These are phyloP conservation scores for Nannochloropsis gaditana DNA, from an alignment of 108 stramenopile species.

Conservation along the genomic window DNA sequence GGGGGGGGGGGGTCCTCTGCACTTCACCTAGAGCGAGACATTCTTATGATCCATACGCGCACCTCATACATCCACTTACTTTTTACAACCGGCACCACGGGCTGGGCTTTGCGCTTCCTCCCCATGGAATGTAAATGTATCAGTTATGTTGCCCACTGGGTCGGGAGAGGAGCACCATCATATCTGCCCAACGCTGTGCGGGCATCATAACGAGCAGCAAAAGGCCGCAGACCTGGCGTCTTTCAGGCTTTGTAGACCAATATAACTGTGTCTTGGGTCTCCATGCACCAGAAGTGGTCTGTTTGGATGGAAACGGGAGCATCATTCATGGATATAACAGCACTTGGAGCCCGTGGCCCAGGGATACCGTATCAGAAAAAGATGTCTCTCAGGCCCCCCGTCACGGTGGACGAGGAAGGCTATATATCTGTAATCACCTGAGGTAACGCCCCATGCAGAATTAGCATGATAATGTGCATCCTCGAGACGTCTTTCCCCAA, in stretches of 20 bases:
- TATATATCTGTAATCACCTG: not conserved
- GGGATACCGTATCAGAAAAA: not conserved
- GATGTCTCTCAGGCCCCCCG: slow-evolving; percentile 7
- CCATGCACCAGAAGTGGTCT: no score
- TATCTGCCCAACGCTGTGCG: no score
- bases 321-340: no score
- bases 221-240: no score
- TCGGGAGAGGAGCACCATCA: no score
- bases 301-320: no score
- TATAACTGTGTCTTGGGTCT: no score
- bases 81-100: not conserved
- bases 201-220: no score
- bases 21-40: no score
- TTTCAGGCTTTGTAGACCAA: no score
- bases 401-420: not conserved
- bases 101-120: slow-evolving; percentile 8
- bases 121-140: not conserved
- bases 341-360: no score
- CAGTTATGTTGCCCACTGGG: no score
- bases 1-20: not conserved
- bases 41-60: not conserved
- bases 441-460: slow-evolving; percentile 2
- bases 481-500: not conserved
- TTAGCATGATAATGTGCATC: slow-evolving; percentile 15
- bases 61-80: not conserved